Evolutionary conservation across 1,139 yeast species (phyloP).

Genomic region (Yamadazyma dushanensis): DNA sequence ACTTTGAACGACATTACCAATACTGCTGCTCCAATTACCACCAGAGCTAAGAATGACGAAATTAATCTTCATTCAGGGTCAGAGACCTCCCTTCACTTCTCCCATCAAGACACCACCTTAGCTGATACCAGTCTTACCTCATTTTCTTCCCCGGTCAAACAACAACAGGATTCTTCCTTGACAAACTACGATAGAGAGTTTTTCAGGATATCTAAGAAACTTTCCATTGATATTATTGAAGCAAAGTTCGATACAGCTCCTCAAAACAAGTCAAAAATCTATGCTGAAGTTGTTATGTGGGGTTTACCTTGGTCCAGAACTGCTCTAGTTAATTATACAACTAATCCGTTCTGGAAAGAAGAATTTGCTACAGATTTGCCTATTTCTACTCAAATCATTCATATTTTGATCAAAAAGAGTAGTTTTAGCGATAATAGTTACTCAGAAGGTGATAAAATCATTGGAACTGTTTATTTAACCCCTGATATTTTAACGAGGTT

Average conservation of each 20-base stretch:
- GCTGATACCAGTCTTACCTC: slow-evolving; percentile 6
- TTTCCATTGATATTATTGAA: slow-evolving; percentile 63
- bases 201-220: slow-evolving; percentile 56
- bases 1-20: slow-evolving; percentile 3
- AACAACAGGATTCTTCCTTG: slow-evolving; percentile 12
- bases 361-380: slow-evolving; percentile 58
- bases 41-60: neutral
- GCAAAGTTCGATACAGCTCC: slow-evolving; percentile 49
- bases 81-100: slow-evolving; percentile 2
- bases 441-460: slow-evolving; percentile 32
- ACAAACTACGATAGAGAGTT: slow-evolving; percentile 31
- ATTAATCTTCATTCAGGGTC: slow-evolving; percentile 1
- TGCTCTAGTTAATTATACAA: slow-evolving; percentile 51
- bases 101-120: slow-evolving; percentile 9
- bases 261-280: slow-evolving; percentile 35
- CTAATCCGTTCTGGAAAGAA: slow-evolving; percentile 74
- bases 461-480: slow-evolving; percentile 58
- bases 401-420: slow-evolving; percentile 49
- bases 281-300: slow-evolving; percentile 68
- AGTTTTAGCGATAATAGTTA: slow-evolving; percentile 20
- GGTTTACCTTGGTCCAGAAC: slow-evolving; percentile 70
- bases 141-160: neutral
- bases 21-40: neutral
- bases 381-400: slow-evolving; percentile 53
- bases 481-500: slow-evolving; percentile 53